Base-by-base conservation (phyloP, 148 eudicot species). In the Suaeda aralocaspica region DNA sequence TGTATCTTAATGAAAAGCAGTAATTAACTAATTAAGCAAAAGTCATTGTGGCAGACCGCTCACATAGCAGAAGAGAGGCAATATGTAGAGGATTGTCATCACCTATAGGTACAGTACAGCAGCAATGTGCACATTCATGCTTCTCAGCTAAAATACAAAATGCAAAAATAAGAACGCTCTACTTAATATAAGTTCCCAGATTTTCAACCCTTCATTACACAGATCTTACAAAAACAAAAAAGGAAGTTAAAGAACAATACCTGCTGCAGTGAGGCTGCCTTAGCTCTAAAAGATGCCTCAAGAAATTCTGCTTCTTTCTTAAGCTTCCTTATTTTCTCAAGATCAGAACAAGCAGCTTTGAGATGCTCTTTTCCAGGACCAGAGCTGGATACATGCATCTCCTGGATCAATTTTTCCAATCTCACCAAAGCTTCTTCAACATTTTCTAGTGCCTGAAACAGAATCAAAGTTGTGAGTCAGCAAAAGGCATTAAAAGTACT, bases 291-390 rank as follows among this genome's bases (percentile, higher is more conserved):
- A 78, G 99, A 89, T 30, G 92, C 99, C 84, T 95, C 97, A 67
- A 95, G 94, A 84, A 91, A 95, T 81, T 95, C 99, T 63, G 99
- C 96, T 79, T 95, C 99, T 80, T 95, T 95, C 80, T 95, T 91
- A 72, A 95, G 92, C 76, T 81, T 89, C 79, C 99, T 83, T 19
- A 89, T 95, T 71, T 85, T 89, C 83, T 95, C 99, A 71, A 95
- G 92, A 69, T 95, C 97, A 74, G 96, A 91, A 77, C 99, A 95
- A 71, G 99, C 99, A 88, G 97, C 99, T 83, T 89, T 89, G 55
- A 95, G 73, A 69, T 91, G 97, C 78, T 95, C 96, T 78, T 91
- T 95, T 68, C 95, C 92, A 71, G 97, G 86, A 82, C 78, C 82
- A 69, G 93, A 85, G 75, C 89, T 95, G 70, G 86, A 86, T 55